A percentile compares a stretch with the other conserved stretches of the same genome.
Conservation (phyloP, 345 rosid species). For the Microthlaspi erraticum region DNA sequence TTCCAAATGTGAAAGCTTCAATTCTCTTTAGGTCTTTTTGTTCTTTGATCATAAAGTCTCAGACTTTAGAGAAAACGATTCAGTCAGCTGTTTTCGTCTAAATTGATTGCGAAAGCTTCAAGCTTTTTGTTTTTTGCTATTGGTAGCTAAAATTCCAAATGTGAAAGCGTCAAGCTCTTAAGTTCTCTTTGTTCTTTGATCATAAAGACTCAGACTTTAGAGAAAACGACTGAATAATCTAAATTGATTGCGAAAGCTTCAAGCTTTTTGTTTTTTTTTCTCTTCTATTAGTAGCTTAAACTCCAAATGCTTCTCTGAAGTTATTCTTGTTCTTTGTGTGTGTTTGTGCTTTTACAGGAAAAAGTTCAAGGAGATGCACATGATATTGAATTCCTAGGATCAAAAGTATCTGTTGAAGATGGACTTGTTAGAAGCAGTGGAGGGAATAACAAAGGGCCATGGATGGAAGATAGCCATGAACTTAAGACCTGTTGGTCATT, state of each 20-base stretch:
- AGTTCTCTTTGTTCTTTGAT: neutral
- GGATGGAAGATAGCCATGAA: conserved; percentile 66
- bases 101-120: conserved; percentile 29
- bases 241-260: conserved; percentile 30
- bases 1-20: no score
- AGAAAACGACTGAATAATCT: neutral
- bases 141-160: no score
- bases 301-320: conserved; percentile 1
- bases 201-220: conserved; percentile 35
- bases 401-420: conserved; percentile 56
- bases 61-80: no score
- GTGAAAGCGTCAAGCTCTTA: no score
- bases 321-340: neutral
- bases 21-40: no score
- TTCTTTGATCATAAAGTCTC: no score
- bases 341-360: conserved; percentile 47
- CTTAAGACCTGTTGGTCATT: conserved; percentile 79
- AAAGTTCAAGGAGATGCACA: conserved; percentile 69
- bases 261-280: neutral
- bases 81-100: no score
- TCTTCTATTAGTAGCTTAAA: conserved; percentile 3
- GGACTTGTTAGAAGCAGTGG: conserved; percentile 48
- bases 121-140: neutral
- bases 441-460: conserved; percentile 65
- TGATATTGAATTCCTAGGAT: conserved; percentile 61